phyloP scores from a whole-genome alignment of 2,329 filamentous ascomycete species.

The Neofusicoccum cordaticola region DNA sequence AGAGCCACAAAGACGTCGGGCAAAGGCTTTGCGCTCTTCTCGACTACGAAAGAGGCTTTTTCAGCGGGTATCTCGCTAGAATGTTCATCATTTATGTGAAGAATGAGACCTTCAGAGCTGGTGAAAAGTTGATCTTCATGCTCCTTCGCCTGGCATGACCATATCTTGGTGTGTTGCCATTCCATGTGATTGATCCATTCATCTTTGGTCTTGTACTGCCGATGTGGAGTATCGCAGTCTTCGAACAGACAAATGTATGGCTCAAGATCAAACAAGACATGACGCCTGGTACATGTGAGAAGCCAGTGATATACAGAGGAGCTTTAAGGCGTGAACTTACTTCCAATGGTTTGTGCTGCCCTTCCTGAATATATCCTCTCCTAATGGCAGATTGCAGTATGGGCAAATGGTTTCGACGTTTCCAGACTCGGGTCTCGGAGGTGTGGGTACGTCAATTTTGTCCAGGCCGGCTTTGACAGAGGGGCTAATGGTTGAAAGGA shows the following conservation, averaged over 20 bases:
- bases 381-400: background rate
- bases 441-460: background rate
- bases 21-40: background rate
- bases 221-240: background rate
- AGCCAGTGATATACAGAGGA: background rate
- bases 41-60: background rate
- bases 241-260: background rate
- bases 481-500: background rate
- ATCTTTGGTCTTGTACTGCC: background rate
- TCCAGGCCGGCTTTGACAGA: background rate
- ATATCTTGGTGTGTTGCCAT: background rate
- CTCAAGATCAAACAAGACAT: background rate
- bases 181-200: background rate
- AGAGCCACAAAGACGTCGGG: background rate
- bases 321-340: background rate
- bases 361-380: background rate
- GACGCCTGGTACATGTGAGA: background rate
- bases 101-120: background rate
- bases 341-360: background rate
- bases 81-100: background rate
- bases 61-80: background rate
- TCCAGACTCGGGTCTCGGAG: background rate
- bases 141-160: background rate
- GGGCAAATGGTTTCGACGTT: background rate
- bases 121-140: background rate